Base-by-base conservation (phyloP, 2,329 filamentous ascomycete species). In the Paecilomyces niveus region DNA sequence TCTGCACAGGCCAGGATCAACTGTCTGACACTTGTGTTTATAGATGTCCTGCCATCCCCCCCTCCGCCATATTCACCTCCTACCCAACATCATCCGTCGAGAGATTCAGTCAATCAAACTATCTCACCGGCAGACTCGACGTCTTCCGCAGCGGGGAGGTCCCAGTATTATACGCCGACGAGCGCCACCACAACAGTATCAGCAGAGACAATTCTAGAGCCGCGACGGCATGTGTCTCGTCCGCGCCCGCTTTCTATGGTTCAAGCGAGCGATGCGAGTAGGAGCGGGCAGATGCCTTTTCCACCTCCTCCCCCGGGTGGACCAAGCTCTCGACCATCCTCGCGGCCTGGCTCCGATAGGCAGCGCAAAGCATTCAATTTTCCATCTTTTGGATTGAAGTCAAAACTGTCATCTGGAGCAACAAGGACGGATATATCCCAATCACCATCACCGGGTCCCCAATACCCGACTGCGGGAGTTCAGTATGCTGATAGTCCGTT, bases 21-120 rank as follows among this genome's bases (percentile, higher is more conserved):
- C 2, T 55, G 21, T 24, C 57, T 63, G 59, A 66, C 57, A 54
- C 49, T 53, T 15, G 21, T 33, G 26, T 31, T 57, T 62, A 71
- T 67, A 73, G 54, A 66, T 63, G 15, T 63, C 66, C 33, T 72
- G 26, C 72, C 72, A 11, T 67, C 72, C 9, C 73, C 73, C 7
- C 73, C 73, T 32, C 73, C 73, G 7, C 73, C 73, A 53, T 75
- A 75, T 54, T 75, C 73, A 56, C 73, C 73, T 21, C 72, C 71
- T 51, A 68, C 66, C 53, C 70, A 71, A 50, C 66, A 62, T 54
- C 65, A 60, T 26, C 64, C 56, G 54, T 57, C 59, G 32, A 54
- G 61, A 49, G 66, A 66, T 35, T 61, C 62, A 54, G 58, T 57
- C 35, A 59, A 53, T 33, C 63, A 61, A 32, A 55, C 50, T 9